Base-by-base conservation (phyloP, 352 stramenopile genomes). In the Thalassiosira mediterranea region DNA sequence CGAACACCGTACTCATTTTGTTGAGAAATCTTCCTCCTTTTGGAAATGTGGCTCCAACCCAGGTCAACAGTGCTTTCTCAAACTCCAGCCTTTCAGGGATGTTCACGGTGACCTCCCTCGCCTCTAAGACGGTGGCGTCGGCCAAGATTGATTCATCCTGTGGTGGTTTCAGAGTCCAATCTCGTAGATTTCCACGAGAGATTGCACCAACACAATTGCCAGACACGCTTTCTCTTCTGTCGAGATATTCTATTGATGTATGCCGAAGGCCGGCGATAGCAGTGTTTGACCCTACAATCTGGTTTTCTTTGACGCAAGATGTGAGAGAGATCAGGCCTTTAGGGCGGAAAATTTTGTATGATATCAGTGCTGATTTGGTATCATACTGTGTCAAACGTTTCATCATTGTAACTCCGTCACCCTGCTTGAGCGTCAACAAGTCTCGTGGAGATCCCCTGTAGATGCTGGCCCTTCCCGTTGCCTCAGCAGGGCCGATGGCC, bases 271-370 rank as follows among this genome's bases (percentile, higher is more conserved):
- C 92, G 3, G 91, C 83, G 28, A 97, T 90, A 1, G 84, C 58
- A 19, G 96, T 91, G 0, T 94, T 72, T 1, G 89, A 89, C 1
- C 93, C 88, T 0, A 98, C 87, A 3, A 97, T 79, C 61, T 97
- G 94, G 53, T 97, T 96, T 23, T 95, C 89, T 10, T 88, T 84
- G 19, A 98, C 44, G 15, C 96, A 76, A 25, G 53, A 70, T 48
- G 19, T 29, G 2, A 72, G 19, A 1, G 37, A 11, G 34, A 47
- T 21, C 4, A 76, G 25, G 21, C 17, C 58, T 1, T 58, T 32
- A n/a, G 34, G 57, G 49, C 51, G 49, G 60, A 52, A 81, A 21
- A 81, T 63, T 37, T 49, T 72, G 47, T 66, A 81, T 19, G 59
- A 66, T 21, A 77, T 2, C n/a, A 42, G 13, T 42, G 28, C 26